Conservation (phyloP, 2,329 filamentous ascomycete genomes). For the Fusarium dimerum region DNA sequence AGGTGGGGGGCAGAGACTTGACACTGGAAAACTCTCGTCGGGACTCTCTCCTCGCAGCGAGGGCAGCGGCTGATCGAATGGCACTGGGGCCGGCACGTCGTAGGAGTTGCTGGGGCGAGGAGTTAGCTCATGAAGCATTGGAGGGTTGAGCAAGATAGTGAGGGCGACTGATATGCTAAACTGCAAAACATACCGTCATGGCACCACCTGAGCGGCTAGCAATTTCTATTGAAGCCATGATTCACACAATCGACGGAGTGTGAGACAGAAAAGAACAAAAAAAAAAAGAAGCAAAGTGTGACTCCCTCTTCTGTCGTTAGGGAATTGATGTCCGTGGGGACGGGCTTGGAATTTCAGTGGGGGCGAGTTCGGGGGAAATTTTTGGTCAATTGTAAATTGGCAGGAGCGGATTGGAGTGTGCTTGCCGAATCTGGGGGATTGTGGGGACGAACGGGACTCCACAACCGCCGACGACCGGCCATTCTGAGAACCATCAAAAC, state of each 20-base stretch:
- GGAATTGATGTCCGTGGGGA: constrained; percentile 8
- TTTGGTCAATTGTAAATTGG: constrained; percentile 37
- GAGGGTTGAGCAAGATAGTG: background rate
- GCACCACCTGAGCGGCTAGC: constrained; percentile 50
- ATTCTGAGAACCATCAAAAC: too few relatives aligned
- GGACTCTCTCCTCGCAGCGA: constrained; percentile 35
- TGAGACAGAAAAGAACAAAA: background rate
- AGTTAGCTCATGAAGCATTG: too few relatives aligned
- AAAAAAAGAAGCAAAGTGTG: constrained; percentile 15
- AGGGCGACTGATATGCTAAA: background rate
- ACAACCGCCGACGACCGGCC: constrained; percentile 24
- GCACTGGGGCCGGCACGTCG: constrained; percentile 36
- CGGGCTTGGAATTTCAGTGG: constrained; percentile 18
- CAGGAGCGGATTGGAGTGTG: constrained; percentile 36
- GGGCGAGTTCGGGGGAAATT: constrained; percentile 33
- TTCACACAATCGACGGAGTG: constrained; percentile 10
- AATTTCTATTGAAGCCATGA: constrained; percentile 54
- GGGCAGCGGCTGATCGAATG: constrained; percentile 25
- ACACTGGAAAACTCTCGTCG: constrained; percentile 42
- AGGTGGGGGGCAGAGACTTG: constrained; percentile 64
- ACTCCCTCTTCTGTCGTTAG: constrained; percentile 10
- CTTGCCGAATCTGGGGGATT: constrained; percentile 24
- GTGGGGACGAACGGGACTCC: constrained; percentile 15
- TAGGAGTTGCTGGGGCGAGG: constrained; percentile 37
- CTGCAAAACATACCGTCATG: constrained; percentile 43